phyloP scores from a whole-genome alignment of 768 basidiomycete genomes.

The Russula foetens region DNA sequence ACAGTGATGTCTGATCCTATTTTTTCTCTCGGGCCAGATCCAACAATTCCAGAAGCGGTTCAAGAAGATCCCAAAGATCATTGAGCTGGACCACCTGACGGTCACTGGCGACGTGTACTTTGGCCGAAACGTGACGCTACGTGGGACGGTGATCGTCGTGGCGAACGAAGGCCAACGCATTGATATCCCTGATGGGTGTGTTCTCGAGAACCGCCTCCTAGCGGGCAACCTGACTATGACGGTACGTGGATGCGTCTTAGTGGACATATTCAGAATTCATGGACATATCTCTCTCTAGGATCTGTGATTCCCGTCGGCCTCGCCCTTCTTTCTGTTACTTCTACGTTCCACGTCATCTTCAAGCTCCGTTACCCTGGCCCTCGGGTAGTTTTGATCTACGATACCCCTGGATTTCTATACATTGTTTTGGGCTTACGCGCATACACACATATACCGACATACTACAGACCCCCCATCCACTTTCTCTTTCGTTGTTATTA shows the following conservation, averaged over 20 bases:
- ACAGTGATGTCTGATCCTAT: background rate
- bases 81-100: conserved; percentile 91
- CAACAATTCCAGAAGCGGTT: conserved; percentile 91
- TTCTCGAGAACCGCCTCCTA: conserved; percentile 65
- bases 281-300: background rate
- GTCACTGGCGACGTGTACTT: conserved; percentile 90
- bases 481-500: background rate
- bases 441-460: background rate
- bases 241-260: conserved; percentile 26
- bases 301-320: background rate
- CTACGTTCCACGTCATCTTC: background rate
- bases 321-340: background rate
- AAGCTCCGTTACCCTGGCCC: background rate
- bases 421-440: background rate
- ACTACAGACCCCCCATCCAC: background rate
- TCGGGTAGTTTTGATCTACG: background rate
- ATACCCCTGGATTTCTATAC: background rate
- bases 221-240: conserved; percentile 85
- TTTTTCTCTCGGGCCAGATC: conserved; percentile 36
- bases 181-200: conserved; percentile 66
- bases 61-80: conserved; percentile 86
- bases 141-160: conserved; percentile 84
- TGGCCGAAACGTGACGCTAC: conserved; percentile 76
- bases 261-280: background rate
- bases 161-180: conserved; percentile 73